Conservation (phyloP, 1,284 basidiomycete species). For the Ganoderma boninense region DNA sequence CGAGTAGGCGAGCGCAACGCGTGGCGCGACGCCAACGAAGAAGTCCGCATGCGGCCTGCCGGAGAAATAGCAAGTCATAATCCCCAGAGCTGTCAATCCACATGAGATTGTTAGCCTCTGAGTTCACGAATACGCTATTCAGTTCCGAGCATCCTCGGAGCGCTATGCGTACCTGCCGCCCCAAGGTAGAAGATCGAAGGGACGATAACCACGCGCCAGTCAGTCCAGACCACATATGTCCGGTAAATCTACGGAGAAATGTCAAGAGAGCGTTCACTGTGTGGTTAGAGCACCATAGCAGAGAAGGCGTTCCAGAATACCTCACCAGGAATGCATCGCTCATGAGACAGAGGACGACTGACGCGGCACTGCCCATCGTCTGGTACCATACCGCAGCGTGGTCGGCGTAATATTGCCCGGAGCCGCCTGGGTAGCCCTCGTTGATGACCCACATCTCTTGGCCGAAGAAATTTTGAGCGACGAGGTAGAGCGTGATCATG, state of each 20-base stretch:
- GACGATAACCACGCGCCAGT: slow-evolving; percentile 14
- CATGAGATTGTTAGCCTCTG: not conserved
- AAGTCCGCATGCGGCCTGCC: not conserved
- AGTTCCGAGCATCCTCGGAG: not conserved
- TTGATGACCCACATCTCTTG: slow-evolving; percentile 35
- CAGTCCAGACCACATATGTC: slow-evolving; percentile 23
- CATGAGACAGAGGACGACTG: slow-evolving; percentile 14
- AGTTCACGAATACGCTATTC: too few relatives aligned
- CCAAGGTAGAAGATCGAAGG: slow-evolving; percentile 22
- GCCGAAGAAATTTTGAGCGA: slow-evolving; percentile 31
- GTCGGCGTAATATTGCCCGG: slow-evolving; percentile 20
- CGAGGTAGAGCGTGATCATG: slow-evolving; percentile 30
- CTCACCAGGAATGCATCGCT: slow-evolving; percentile 26
- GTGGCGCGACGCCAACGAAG: not conserved
- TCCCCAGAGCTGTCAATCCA: slow-evolving; percentile 12
- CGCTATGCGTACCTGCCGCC: not conserved
- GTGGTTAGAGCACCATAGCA: not conserved
- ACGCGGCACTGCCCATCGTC: slow-evolving; percentile 22
- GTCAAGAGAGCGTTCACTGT: not conserved
- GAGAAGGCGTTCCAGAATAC: not conserved
- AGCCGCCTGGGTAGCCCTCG: slow-evolving; percentile 24
- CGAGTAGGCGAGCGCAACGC: slow-evolving; percentile 19
- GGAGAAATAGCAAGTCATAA: slow-evolving; percentile 24
- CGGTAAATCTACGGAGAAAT: slow-evolving; percentile 18
- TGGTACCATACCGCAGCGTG: slow-evolving; percentile 30